Conservation (phyloP, 768 basidiomycete species). For the Leccinum subgranulosum region DNA sequence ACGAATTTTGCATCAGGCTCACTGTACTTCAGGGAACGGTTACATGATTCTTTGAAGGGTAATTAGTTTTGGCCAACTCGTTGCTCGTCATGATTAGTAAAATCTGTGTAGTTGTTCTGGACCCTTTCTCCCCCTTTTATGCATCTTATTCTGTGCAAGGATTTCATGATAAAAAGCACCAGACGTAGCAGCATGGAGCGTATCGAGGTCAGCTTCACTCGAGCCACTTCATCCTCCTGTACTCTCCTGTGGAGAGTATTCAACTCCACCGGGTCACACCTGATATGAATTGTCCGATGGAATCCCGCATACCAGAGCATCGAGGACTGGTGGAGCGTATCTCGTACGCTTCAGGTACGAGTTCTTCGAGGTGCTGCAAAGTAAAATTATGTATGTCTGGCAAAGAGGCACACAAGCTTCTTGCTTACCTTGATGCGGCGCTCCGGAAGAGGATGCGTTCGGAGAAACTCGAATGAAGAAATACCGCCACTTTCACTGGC, state of each 20-base stretch:
- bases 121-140: background rate
- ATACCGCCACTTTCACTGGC: constrained; percentile 43
- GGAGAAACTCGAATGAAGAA: constrained; percentile 54
- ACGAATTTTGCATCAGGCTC: constrained; percentile 36
- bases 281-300: constrained; percentile 23
- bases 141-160: background rate
- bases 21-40: constrained; percentile 6
- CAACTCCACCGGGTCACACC: constrained; percentile 14
- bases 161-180: background rate
- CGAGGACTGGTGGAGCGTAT: constrained; percentile 54
- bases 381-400: background rate
- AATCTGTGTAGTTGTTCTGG: background rate
- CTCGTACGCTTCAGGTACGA: constrained; percentile 55
- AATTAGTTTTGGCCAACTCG: constrained; percentile 7
- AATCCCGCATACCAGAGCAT: constrained; percentile 44
- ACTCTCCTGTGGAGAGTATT: background rate
- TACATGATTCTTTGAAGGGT: background rate
- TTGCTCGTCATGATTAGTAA: background rate
- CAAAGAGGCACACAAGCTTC: background rate
- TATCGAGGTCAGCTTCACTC: background rate
- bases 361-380: constrained; percentile 47
- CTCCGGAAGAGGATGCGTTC: constrained; percentile 77
- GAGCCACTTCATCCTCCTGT: background rate
- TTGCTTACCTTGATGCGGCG: constrained; percentile 66
- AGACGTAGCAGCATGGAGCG: background rate